Evolutionary conservation across 371 early-diverging fungal species (phyloP).

Genomic region (Nematocida displodere): DNA sequence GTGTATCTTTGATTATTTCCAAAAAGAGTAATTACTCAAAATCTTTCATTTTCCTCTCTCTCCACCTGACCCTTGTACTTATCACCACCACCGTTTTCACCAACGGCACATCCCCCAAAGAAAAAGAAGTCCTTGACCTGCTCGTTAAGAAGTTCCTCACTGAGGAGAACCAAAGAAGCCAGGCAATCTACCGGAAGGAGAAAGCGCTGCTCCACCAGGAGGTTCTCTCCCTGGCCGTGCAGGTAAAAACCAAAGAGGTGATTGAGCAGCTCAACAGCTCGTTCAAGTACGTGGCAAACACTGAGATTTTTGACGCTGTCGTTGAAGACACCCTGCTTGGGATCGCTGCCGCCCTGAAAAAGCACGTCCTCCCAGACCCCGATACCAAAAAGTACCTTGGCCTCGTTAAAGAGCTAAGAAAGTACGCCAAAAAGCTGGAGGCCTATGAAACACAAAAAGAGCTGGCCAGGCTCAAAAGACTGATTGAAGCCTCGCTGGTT

Average conservation of each 20-base stretch:
- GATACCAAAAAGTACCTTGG: not conserved
- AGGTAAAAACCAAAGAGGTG: not conserved
- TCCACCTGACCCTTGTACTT: conserved; percentile 16
- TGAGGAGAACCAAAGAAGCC: not conserved
- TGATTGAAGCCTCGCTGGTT: not conserved
- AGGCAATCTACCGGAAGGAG: not conserved
- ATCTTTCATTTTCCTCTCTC: not conserved
- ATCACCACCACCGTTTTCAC: conserved; percentile 17
- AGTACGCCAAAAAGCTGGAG: not conserved
- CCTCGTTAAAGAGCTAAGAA: not conserved
- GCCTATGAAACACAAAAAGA: not conserved
- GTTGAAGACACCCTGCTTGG: not conserved
- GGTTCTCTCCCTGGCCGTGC: not conserved
- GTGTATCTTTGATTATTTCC: conserved; percentile 13
- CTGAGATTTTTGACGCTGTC: not conserved
- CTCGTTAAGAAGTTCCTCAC: not conserved
- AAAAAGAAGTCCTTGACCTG: not conserved
- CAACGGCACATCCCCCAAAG: not conserved
- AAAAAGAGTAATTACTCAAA: not conserved
- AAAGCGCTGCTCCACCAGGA: not conserved
- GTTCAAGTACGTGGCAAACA: not conserved
- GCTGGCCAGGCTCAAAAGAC: not conserved
- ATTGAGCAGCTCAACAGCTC: not conserved
- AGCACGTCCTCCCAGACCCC: not conserved
- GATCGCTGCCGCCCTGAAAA: not conserved